Evolutionary conservation across 208 protist genomes (phyloP).

Genomic region (Wallacemonas sp.): DNA sequence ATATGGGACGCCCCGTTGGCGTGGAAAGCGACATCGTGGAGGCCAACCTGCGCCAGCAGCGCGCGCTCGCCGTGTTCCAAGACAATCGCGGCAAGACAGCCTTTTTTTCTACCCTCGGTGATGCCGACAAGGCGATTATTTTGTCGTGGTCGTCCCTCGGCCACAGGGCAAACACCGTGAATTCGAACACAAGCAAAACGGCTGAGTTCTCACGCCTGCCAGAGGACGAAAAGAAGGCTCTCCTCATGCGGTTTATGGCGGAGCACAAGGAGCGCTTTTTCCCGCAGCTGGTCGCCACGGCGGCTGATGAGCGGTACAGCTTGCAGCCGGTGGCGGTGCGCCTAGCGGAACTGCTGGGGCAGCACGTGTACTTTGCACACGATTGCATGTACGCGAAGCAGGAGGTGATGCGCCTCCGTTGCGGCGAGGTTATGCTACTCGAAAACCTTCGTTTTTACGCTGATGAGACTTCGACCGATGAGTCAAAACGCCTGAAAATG

Average conservation of each 20-base stretch:
- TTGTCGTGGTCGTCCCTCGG: constrained; percentile 43
- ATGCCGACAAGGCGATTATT: constrained; percentile 65
- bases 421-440: constrained; percentile 95
- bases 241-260: constrained; percentile 50
- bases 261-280: constrained; percentile 64
- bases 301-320: constrained; percentile 85
- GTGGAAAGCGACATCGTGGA: constrained; percentile 42
- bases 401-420: constrained; percentile 46
- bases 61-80: constrained; percentile 24
- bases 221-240: constrained; percentile 66
- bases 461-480: constrained; percentile 95
- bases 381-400: constrained; percentile 77
- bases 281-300: constrained; percentile 43
- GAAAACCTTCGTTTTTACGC: constrained; percentile 99
- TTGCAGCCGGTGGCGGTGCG: constrained; percentile 91
- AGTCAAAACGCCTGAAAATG: constrained; percentile 78
- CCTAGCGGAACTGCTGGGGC: constrained; percentile 90
- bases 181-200: constrained; percentile 45
- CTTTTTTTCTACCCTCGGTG: constrained; percentile 63
- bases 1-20: constrained; percentile 97
- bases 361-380: constrained; percentile 75
- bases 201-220: constrained; percentile 51
- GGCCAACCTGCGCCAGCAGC: constrained; percentile 24
- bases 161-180: constrained; percentile 42
- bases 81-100: constrained; percentile 61